phyloP scores from a whole-genome alignment of 495 filamentous ascomycete species.

The Bryoglossum gracile region DNA sequence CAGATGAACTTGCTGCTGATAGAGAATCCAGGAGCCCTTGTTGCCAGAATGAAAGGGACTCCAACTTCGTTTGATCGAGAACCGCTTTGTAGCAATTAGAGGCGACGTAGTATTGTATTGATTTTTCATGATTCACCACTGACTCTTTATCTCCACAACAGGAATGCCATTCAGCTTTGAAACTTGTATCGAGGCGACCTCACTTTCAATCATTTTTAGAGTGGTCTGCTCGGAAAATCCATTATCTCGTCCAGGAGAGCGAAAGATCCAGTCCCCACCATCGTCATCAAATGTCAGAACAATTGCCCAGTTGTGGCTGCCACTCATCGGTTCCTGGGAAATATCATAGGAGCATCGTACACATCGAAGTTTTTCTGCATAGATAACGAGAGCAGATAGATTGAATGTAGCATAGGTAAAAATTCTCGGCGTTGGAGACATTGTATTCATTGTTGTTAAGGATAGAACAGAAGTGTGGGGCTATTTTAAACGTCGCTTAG shows the following conservation, averaged over 20 bases:
- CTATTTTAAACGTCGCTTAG: no score
- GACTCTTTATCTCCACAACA: slow-evolving; percentile 4
- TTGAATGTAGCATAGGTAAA: no score
- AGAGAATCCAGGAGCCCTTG: neutral
- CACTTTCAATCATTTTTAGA: slow-evolving; percentile 11
- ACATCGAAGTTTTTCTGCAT: no score
- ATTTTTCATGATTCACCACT: slow-evolving; percentile 2
- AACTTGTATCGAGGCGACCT: slow-evolving; percentile 11
- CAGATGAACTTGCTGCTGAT: slow-evolving; percentile 15
- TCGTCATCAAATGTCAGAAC: slow-evolving; percentile 13
- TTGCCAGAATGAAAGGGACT: neutral
- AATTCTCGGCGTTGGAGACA: no score
- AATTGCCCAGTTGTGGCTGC: slow-evolving; percentile 15
- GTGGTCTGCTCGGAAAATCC: neutral
- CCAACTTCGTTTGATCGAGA: slow-evolving; percentile 2
- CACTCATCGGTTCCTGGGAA: slow-evolving; percentile 6
- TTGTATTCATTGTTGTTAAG: no score
- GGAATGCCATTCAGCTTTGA: slow-evolving; percentile 9
- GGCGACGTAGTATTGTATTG: neutral
- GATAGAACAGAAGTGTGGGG: no score
- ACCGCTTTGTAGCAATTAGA: slow-evolving; percentile 1
- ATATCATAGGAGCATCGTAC: slow-evolving; percentile 15
- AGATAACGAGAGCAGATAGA: no score
- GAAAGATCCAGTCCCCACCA: slow-evolving; percentile 18
- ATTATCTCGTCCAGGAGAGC: slow-evolving; percentile 6